Evolutionary conservation across 2,329 filamentous ascomycete species (phyloP).

Genomic region (Trichophyton rubrum): DNA sequence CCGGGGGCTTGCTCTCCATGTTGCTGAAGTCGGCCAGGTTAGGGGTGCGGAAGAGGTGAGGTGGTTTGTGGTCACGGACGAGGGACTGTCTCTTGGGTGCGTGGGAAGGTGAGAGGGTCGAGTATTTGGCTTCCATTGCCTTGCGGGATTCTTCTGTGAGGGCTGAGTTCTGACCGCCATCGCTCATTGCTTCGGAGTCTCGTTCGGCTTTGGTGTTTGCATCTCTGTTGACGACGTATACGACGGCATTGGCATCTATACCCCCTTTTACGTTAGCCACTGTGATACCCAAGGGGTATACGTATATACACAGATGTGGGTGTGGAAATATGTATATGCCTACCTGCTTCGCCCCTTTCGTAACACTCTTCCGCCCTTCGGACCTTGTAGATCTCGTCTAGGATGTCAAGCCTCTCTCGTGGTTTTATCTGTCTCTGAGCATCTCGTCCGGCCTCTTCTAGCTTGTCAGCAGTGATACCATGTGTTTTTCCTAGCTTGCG

Average conservation of each 20-base stretch:
- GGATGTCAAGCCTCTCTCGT: slow-evolving; percentile 24
- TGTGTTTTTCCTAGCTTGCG: slow-evolving; percentile 23
- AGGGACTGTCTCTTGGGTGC: not conserved
- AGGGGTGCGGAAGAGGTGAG: not conserved
- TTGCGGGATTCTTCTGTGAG: not conserved
- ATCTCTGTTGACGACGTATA: slow-evolving; percentile 29
- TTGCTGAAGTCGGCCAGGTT: not conserved
- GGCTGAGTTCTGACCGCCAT: slow-evolving; percentile 2
- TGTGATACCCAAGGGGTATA: slow-evolving; percentile 9
- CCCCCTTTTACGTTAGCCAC: not conserved
- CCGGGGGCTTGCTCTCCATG: not conserved
- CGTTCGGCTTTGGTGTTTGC: slow-evolving; percentile 13
- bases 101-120: not conserved
- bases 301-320: slow-evolving; percentile 10
- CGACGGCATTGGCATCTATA: slow-evolving; percentile 24
- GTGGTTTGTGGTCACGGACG: not conserved
- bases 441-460: slow-evolving; percentile 30
- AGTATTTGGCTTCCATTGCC: not conserved
- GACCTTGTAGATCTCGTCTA: slow-evolving; percentile 27
- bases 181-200: slow-evolving; percentile 9
- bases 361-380: slow-evolving; percentile 28
- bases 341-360: slow-evolving; percentile 32
- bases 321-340: slow-evolving; percentile 8
- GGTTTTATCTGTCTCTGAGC: slow-evolving; percentile 25
- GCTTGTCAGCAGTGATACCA: slow-evolving; percentile 27